Conservation (phyloP, 2,329 filamentous ascomycete genomes). For the Alternaria sp. region DNA sequence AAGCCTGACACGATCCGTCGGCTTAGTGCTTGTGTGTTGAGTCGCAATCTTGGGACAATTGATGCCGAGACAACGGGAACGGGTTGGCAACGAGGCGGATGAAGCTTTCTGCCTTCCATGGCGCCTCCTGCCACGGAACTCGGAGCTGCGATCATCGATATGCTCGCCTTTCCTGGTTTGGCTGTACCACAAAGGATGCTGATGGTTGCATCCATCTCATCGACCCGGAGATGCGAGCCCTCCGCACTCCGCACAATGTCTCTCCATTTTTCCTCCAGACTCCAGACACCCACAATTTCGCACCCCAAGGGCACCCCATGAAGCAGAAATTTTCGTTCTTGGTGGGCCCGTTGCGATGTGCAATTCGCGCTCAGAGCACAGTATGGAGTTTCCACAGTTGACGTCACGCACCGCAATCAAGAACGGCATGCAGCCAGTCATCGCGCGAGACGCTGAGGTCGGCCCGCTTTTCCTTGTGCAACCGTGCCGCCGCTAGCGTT, state of each 20-base stretch:
- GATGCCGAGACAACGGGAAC: constrained; percentile 6
- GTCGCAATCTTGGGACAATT: constrained; percentile 9
- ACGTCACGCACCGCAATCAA: constrained; percentile 21
- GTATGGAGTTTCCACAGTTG: constrained; percentile 10
- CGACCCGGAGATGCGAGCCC: not conserved
- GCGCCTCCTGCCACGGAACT: not conserved
- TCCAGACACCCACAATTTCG: constrained; percentile 15
- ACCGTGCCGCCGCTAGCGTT: constrained; percentile 19
- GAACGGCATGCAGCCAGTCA: constrained; percentile 18
- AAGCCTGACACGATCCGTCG: constrained; percentile 26
- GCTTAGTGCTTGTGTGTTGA: constrained; percentile 26
- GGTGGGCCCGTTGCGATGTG: constrained; percentile 4
- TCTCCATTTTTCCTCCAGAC: constrained; percentile 25
- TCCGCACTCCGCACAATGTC: constrained; percentile 20
- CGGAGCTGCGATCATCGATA: not conserved
- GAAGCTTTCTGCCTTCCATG: not conserved
- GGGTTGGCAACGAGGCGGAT: not conserved
- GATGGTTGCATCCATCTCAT: not conserved
- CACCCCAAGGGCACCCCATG: constrained; percentile 5
- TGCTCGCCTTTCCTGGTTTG: not conserved
- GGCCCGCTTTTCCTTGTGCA: constrained; percentile 31
- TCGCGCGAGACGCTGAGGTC: constrained; percentile 10
- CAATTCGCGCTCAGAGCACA: constrained; percentile 8
- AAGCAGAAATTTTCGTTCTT: constrained; percentile 6
- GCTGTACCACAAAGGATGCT: constrained; percentile 1